These are phyloP conservation scores for Beauveria bassiana DNA, from an alignment of 2,329 filamentous ascomycete genomes.

Conservation along the genomic window DNA sequence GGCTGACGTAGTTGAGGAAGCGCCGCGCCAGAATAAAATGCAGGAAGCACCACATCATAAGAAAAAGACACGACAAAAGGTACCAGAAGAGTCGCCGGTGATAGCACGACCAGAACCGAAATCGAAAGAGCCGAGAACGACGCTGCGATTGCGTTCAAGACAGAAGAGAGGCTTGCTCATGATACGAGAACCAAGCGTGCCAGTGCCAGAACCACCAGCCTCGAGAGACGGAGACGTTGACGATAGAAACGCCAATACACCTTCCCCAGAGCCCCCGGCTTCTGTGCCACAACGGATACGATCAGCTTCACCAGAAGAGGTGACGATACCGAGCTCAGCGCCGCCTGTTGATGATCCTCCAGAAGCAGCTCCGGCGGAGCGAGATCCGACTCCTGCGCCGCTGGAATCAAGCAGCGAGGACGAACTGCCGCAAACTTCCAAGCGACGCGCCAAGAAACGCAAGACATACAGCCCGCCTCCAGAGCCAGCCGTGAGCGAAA, in stretches of 20 bases:
- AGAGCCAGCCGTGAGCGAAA: not conserved
- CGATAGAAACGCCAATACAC: not conserved
- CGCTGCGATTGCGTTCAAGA: conserved; percentile 9
- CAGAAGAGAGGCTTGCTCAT: conserved; percentile 10
- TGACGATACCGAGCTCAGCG: not conserved
- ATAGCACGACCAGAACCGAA: not conserved
- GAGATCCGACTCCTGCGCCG: not conserved
- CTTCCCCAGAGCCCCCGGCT: not conserved
- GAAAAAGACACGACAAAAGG: not conserved
- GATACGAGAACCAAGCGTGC: not conserved
- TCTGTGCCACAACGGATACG: not conserved
- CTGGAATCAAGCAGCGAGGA: conserved; percentile 3
- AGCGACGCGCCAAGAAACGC: not conserved
- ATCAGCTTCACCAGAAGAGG: not conserved
- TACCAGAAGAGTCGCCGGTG: not conserved
- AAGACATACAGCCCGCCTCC: not conserved
- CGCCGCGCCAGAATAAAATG: not conserved
- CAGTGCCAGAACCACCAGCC: not conserved
- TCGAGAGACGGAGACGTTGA: not conserved
- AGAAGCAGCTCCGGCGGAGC: not conserved
- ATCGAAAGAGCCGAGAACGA: conserved; percentile 2
- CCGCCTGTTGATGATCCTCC: not conserved
- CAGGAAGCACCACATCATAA: not conserved
- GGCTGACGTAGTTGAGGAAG: not conserved
- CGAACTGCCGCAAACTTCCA: not conserved